Base-by-base conservation (phyloP, 805 yeast genomes). In the Limtongia smithiae region DNA sequence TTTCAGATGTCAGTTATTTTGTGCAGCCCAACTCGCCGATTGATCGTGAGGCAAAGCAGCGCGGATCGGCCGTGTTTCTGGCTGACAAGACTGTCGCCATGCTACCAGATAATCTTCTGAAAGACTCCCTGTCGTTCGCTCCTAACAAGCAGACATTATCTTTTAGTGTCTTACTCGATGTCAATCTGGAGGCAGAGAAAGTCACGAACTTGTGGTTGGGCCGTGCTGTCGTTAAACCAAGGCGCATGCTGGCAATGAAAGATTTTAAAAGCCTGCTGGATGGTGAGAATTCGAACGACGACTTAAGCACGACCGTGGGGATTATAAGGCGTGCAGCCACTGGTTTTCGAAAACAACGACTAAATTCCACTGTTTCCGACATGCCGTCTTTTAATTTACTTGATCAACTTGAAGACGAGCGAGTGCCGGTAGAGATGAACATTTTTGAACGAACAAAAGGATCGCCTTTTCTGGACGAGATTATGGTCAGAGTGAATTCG, bases 1-100 rank as follows among this genome's bases (percentile, higher is more conserved):
- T 85, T 39, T 74, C 85, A 28, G 98, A 93, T 69, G 81, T 84
- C 3, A 74, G 94, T 3, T 80, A 80, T 38, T 86, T 73, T 59
- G 68, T 91, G 44, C 80, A 77, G 57, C 83, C 80, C 35, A 91
- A 89, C 14, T 80, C 95, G 0, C 69, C 80, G 8, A 71, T 91
- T 53, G 98, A 93, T 63, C 81, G 90, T 54, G 89, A 91, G 65
- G 85, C 95, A 0, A 85, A 87, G 68, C 89, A 87, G 70, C 78
- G 97, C 65, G 88, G 94, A 1, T 80, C 91, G 3, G 81, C 96
- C 6, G 97, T 91, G 3, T 85, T 82, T 62, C 75, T 90, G 66
- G 93, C 94, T 12, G 96, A 90, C 64, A 78, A 77, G 53, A 73
- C 76, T 25, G 77, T 81, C 37, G 78, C 82, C 51, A 73, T 89